Conservation (phyloP, 352 stramenopile species). For the Phytophthora melonis region DNA sequence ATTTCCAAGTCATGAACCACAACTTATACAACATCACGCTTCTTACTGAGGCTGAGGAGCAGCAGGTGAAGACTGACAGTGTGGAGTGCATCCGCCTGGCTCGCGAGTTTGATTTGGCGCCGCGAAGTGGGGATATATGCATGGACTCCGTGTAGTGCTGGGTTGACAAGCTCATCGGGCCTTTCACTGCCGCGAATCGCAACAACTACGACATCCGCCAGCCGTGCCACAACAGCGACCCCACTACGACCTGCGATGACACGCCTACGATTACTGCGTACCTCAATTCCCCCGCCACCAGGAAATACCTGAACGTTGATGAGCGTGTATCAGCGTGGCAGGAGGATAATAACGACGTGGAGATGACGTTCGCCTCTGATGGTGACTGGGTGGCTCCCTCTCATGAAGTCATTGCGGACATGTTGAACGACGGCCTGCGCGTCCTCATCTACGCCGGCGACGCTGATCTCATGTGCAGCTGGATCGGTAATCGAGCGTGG, state of each 20-base stretch:
- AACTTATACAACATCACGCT: no score
- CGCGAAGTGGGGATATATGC: constrained; percentile 34
- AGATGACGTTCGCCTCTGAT: constrained; percentile 73
- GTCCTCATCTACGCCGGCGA: no score
- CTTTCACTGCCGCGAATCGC: constrained; percentile 44
- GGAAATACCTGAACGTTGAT: constrained; percentile 48
- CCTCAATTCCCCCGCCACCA: constrained; percentile 66
- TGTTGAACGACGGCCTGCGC: no score
- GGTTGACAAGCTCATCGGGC: constrained; percentile 45
- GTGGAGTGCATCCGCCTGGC: constrained; percentile 56
- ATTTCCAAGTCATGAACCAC: no score
- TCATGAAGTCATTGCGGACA: no score
- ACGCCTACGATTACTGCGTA: constrained; percentile 59
- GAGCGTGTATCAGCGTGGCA: constrained; percentile 63
- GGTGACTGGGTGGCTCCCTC: no score
- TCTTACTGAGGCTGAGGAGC: constrained; percentile 30
- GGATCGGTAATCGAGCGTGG: no score
- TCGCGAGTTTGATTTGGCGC: constrained; percentile 31
- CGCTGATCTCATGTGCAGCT: no score
- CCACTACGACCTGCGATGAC: constrained; percentile 50
- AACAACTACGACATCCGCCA: constrained; percentile 66
- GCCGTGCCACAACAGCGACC: constrained; percentile 38
- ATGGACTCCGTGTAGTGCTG: constrained; percentile 50
- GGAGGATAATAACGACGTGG: constrained; percentile 90
- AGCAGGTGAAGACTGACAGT: constrained; percentile 49